Evolutionary conservation across 257 asterid species (phyloP).

Genomic region (Fraxinus americana): DNA sequence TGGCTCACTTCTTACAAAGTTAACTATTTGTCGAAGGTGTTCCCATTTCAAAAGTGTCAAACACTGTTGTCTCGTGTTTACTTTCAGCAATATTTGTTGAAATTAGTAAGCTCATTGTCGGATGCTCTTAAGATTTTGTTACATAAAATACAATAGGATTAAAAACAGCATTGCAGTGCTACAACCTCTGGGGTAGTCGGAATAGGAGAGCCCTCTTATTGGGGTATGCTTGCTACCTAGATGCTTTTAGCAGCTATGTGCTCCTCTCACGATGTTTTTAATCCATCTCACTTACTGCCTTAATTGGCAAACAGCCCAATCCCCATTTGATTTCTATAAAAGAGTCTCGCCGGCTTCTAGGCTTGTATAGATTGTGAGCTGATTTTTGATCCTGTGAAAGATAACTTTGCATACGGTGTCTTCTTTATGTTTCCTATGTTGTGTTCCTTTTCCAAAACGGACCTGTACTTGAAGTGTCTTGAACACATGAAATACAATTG

Average conservation of each 20-base stretch:
- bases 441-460: not conserved
- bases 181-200: not conserved
- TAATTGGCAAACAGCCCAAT: no score
- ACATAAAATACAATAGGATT: not conserved
- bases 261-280: not conserved
- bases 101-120: not conserved
- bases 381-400: conserved; percentile 3
- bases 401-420: not conserved
- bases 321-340: no score
- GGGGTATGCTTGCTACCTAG: not conserved
- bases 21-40: not conserved
- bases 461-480: not conserved
- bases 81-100: not conserved
- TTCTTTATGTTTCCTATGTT: not conserved
- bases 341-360: not conserved
- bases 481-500: not conserved
- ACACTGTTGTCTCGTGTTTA: not conserved
- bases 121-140: not conserved
- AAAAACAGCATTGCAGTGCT: not conserved
- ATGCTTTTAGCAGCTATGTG: not conserved
- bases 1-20: not conserved
- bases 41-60: not conserved
- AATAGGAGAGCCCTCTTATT: no score
- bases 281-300: not conserved
- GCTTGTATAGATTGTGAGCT: not conserved